These are phyloP conservation scores for Boletus tomentosulus DNA, from an alignment of 768 basidiomycete genomes.

Conservation along the genomic window DNA sequence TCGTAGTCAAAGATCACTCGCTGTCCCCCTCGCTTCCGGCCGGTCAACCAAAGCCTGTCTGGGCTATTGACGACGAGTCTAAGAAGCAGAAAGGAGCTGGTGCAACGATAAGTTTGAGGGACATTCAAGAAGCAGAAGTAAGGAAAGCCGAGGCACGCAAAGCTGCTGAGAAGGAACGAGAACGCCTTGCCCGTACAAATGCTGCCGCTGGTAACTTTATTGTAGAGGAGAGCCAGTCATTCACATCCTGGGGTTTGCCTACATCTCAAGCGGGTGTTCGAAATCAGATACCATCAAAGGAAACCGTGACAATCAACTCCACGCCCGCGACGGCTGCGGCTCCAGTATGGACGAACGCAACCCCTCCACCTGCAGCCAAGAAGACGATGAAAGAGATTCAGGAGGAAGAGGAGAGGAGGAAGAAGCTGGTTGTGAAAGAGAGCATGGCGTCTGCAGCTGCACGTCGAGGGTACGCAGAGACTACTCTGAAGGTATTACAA, in stretches of 20 bases:
- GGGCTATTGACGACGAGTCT: conserved; percentile 67
- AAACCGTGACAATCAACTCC: conserved; percentile 26
- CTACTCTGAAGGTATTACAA: conserved; percentile 59
- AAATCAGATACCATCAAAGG: conserved; percentile 38
- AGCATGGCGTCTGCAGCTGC: conserved; percentile 51
- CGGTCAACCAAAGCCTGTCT: conserved; percentile 49
- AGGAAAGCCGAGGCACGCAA: conserved; percentile 77
- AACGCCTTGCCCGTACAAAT: conserved; percentile 51
- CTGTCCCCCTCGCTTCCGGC: conserved; percentile 19
- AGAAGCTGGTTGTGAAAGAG: conserved; percentile 62
- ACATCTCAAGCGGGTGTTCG: conserved; percentile 74
- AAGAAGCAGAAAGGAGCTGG: conserved; percentile 47
- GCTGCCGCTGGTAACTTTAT: conserved; percentile 32
- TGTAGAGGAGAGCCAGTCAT: conserved; percentile 54
- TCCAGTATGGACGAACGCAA: conserved; percentile 72
- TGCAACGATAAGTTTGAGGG: conserved; percentile 68
- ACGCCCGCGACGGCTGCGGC: conserved; percentile 30
- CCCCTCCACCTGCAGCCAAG: conserved; percentile 55
- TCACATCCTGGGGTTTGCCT: conserved; percentile 79
- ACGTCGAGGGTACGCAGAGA: conserved; percentile 76
- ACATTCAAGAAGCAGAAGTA: conserved; percentile 93
- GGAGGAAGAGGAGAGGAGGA: conserved; percentile 91
- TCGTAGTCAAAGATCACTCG: conserved; percentile 18
- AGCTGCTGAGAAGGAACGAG: conserved; percentile 66
- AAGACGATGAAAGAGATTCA: conserved; percentile 99